Conservation (phyloP, 352 stramenopile genomes). For the Phytophthora sojae region DNA sequence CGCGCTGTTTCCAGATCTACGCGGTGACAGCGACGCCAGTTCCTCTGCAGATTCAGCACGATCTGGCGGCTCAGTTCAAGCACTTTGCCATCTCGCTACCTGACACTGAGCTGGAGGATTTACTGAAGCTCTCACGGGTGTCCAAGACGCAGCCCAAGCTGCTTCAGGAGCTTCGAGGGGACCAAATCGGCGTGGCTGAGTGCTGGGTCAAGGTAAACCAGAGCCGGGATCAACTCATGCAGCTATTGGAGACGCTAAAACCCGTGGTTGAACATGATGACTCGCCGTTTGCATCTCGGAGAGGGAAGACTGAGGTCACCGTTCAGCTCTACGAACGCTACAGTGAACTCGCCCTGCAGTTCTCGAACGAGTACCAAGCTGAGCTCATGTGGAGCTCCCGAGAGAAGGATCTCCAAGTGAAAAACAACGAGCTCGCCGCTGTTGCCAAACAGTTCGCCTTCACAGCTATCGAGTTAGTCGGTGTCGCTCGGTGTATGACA, state of each 20-base stretch:
- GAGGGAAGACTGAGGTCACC: not conserved
- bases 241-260: constrained; percentile 17
- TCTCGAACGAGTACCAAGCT: constrained; percentile 25
- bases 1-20: constrained; percentile 55
- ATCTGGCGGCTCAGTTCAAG: constrained; percentile 25
- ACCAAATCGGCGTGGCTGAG: constrained; percentile 18
- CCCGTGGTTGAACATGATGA: constrained; percentile 5
- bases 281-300: constrained; percentile 22
- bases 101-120: constrained; percentile 11
- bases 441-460: not conserved
- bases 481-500: constrained; percentile 28
- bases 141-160: constrained; percentile 11
- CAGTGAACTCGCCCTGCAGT: constrained; percentile 20
- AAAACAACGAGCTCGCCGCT: constrained; percentile 4
- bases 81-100: constrained; percentile 33
- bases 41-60: constrained; percentile 19
- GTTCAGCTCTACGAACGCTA: constrained; percentile 30
- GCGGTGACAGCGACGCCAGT: constrained; percentile 39
- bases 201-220: constrained; percentile 25
- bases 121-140: constrained; percentile 12
- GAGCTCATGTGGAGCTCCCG: constrained; percentile 21
- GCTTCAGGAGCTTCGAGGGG: constrained; percentile 26
- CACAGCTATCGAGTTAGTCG: constrained; percentile 17
- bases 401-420: constrained; percentile 7
- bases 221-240: constrained; percentile 9